phyloP scores from a whole-genome alignment of 192 early-diverging fungal genomes.

The Backusella tarrabulga region DNA sequence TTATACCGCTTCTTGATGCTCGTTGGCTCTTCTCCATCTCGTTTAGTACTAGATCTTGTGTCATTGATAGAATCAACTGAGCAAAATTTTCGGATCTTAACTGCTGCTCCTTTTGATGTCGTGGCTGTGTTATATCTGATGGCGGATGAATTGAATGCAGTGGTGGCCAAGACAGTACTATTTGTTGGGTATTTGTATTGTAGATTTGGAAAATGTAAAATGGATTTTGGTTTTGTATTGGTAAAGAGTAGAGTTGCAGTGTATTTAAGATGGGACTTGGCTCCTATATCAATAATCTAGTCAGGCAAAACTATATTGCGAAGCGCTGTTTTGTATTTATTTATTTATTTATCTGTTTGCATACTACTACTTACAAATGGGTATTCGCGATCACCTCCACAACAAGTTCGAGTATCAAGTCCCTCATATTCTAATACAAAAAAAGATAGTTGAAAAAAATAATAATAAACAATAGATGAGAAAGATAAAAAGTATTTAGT shows the following conservation, averaged over 20 bases:
- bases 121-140: not conserved
- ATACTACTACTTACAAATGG: not conserved
- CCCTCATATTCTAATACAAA: not conserved
- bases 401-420: not conserved
- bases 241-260: not conserved
- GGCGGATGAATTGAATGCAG: not conserved
- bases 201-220: not conserved
- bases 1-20: not conserved
- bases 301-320: not conserved
- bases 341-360: not conserved
- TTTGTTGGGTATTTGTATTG: not conserved
- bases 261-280: not conserved
- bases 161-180: not conserved
- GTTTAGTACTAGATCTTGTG: not conserved
- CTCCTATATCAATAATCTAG: not conserved
- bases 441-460: not conserved
- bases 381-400: not conserved
- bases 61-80: not conserved
- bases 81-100: not conserved
- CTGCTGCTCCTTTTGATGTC: not conserved
- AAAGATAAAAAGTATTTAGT: not conserved
- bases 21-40: not conserved
- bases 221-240: not conserved
- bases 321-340: not conserved
- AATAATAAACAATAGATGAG: not conserved